Conservation (phyloP, 345 rosid species). For the Cardamine occulta region DNA sequence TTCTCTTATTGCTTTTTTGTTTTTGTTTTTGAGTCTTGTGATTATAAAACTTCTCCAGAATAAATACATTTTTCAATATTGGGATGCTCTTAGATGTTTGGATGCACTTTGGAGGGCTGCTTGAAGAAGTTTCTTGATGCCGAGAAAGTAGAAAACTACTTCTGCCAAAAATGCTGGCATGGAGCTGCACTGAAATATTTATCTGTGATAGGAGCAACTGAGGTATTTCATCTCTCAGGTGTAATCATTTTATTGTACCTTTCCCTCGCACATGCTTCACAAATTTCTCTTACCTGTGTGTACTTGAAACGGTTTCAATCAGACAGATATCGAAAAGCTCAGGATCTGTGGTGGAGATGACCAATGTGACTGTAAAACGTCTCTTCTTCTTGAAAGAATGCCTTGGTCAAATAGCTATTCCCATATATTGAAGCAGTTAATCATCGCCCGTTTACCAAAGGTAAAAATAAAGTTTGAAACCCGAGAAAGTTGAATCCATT, state of each 20-base stretch:
- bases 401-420: slow-evolving; percentile 83
- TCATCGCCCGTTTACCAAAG: slow-evolving; percentile 72
- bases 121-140: slow-evolving; percentile 63
- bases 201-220: slow-evolving; percentile 47
- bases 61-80: not conserved
- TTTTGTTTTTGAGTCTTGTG: not conserved
- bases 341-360: slow-evolving; percentile 59
- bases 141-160: slow-evolving; percentile 70
- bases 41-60: not conserved
- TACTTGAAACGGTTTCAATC: slow-evolving; percentile 19
- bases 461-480: slow-evolving; percentile 41
- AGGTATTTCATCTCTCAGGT: slow-evolving; percentile 50
- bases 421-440: slow-evolving; percentile 57
- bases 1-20: slow-evolving; percentile 33
- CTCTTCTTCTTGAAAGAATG: slow-evolving; percentile 50
- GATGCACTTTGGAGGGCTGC: slow-evolving; percentile 71
- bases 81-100: slow-evolving; percentile 52
- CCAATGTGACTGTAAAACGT: slow-evolving; percentile 62
- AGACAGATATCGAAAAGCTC: slow-evolving; percentile 61
- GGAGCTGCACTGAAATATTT: slow-evolving; percentile 66
- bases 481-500: not conserved
- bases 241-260: not conserved
- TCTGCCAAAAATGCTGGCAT: slow-evolving; percentile 87
- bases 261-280: not conserved
- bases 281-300: slow-evolving; percentile 3